Evolutionary conservation across 2,329 filamentous ascomycete genomes (phyloP), one percentile per base, ranked within the genome.

Genomic region (Fusarium annulatum): DNA sequence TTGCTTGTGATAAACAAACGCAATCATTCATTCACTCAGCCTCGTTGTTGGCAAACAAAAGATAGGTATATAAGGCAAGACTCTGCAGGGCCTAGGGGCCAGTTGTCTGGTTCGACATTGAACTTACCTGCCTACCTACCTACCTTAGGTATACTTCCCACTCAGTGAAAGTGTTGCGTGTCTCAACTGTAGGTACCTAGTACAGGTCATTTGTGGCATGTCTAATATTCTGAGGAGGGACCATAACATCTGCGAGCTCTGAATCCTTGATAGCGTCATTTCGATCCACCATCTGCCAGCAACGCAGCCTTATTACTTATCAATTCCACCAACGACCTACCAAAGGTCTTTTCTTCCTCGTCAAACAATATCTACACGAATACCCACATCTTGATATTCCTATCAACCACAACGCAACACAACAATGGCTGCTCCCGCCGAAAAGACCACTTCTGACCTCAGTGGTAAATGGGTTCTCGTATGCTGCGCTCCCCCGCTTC

Each of bases 381-480:
- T 14, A 45, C 33, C 28, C 19, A 38, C n/a, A 14, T 36, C 23
- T 16, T 34, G 38, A 23, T 39, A 42, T 43, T 8, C 15, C 6
- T 43, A 57, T 43, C 48, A 28, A 53, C 48, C 12, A 18, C 38
- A 72, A 48, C 59, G 38, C 71, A 72, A 88, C 66, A 42, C 71
- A 72, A 88, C 66, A 78, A 95, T 95, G 93, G 92, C 93, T 73
- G 92, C 92, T 69, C 93, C 93, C 63, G 81, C 88, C 59, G 86
- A 87, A 70, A 89, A 92, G 85, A 93, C 88, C 56, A 87, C 91
- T 76, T 87, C 88, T 72, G 87, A 94, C 84, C 87, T 95, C 76
- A 90, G 83, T 77, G 93, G 93, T 71, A 89, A 87, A 79, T 95
- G 91, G 88, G 81, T 86, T 66, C 88, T 95, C 88, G 92, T 94